Evolutionary conservation across 2,329 filamentous ascomycete species (phyloP).

Genomic region (Penicillium sclerotiorum): DNA sequence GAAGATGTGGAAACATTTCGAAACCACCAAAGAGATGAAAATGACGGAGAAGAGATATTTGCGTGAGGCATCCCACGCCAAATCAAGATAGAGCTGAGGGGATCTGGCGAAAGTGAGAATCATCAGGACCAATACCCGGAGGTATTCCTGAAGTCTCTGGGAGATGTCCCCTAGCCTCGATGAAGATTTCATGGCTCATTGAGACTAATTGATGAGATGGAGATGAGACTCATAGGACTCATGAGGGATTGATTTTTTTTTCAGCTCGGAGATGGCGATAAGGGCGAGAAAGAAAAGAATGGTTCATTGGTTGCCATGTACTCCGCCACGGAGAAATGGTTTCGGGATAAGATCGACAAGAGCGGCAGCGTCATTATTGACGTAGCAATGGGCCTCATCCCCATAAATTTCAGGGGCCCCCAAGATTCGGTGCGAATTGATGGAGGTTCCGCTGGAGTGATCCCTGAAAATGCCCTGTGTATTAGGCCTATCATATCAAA

Average conservation of each 20-base stretch:
- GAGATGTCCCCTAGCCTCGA: not conserved
- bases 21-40: conserved; percentile 13
- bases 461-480: no score
- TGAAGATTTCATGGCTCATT: conserved; percentile 9
- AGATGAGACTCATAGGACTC: not conserved
- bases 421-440: no score
- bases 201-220: not conserved
- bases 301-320: no score
- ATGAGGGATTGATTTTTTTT: not conserved
- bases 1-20: conserved; percentile 17
- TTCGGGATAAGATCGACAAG: no score
- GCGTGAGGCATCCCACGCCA: conserved; percentile 9
- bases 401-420: no score
- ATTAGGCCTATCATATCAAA: no score
- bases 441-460: no score
- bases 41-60: conserved; percentile 17
- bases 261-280: no score
- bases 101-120: conserved; percentile 11
- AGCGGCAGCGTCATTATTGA: no score
- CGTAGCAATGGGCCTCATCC: no score
- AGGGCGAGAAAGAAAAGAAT: no score
- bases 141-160: conserved; percentile 1
- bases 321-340: no score
- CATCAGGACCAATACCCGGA: conserved; percentile 3
- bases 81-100: conserved; percentile 12